phyloP scores from a whole-genome alignment of 805 yeast species.

The Candida morakotiae region DNA sequence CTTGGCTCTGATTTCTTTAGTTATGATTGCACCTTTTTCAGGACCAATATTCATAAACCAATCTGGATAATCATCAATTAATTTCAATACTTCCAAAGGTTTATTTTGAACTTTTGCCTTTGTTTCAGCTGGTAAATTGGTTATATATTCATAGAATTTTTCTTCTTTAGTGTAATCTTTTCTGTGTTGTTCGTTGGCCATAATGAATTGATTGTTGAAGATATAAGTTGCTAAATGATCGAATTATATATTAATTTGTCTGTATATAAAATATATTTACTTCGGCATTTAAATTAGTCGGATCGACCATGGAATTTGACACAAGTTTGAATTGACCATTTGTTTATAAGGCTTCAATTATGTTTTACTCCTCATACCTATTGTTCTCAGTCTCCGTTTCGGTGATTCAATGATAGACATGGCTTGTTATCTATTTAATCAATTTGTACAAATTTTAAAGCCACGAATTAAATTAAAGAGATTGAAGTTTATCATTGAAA shows the following conservation, averaged over 20 bases:
- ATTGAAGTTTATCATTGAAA: too few relatives aligned
- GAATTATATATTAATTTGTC: too few relatives aligned
- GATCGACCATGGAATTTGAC: too few relatives aligned
- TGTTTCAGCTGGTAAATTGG: slow-evolving; percentile 17
- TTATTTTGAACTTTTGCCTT: slow-evolving; percentile 21
- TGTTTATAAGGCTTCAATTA: too few relatives aligned
- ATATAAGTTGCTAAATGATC: neutral
- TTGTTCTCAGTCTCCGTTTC: neutral
- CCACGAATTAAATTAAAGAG: too few relatives aligned
- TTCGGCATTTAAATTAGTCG: too few relatives aligned
- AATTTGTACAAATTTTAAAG: too few relatives aligned
- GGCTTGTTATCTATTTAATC: neutral
- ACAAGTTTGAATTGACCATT: too few relatives aligned
- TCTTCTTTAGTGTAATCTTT: slow-evolving; percentile 17
- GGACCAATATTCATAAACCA: slow-evolving; percentile 30
- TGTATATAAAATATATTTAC: too few relatives aligned
- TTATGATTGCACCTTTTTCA: slow-evolving; percentile 23
- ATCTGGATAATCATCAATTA: slow-evolving; percentile 25
- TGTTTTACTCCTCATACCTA: neutral
- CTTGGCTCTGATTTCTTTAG: slow-evolving; percentile 17
- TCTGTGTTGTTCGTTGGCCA: neutral
- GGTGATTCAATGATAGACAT: neutral
- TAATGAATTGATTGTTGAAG: neutral
- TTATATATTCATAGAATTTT: slow-evolving; percentile 19
- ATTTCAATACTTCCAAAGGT: slow-evolving; percentile 27